These are phyloP conservation scores for Pythium plurisporium DNA, from an alignment of 352 stramenopile genomes.

Conservation along the genomic window DNA sequence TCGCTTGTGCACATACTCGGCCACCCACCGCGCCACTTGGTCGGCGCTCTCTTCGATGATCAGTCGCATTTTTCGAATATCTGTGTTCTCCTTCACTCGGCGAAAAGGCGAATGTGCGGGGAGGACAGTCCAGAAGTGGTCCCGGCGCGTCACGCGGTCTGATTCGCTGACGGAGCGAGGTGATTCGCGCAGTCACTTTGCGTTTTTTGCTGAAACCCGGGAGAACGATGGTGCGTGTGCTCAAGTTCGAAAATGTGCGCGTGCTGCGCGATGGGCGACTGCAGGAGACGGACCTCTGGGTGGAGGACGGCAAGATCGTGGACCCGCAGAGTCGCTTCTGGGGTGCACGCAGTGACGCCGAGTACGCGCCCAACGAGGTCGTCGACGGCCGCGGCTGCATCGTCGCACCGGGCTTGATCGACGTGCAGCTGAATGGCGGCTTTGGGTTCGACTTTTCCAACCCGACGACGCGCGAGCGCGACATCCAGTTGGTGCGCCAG, in stretches of 20 bases:
- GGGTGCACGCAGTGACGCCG: conserved; percentile 16
- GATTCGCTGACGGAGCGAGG: not conserved
- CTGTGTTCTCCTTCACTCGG: not conserved
- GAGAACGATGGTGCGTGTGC: conserved; percentile 8
- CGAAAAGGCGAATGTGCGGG: too few relatives aligned
- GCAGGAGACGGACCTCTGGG: conserved; percentile 39
- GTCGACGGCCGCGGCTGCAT: conserved; percentile 74
- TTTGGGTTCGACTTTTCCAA: conserved; percentile 87
- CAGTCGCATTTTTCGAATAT: conserved; percentile 49
- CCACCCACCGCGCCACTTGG: conserved; percentile 70
- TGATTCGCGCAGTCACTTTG: too few relatives aligned
- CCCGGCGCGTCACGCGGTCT: not conserved
- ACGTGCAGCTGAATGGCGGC: conserved; percentile 88
- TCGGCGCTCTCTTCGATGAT: conserved; percentile 80
- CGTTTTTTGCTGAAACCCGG: too few relatives aligned
- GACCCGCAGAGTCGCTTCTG: conserved; percentile 60
- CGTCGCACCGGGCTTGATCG: conserved; percentile 82
- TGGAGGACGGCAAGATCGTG: conserved; percentile 44
- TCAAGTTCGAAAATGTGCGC: conserved; percentile 62
- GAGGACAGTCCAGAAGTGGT: too few relatives aligned
- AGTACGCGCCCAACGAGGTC: conserved; percentile 38
- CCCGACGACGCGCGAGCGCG: conserved; percentile 30
- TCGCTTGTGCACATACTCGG: conserved; percentile 72
- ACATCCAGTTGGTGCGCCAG: conserved; percentile 46
- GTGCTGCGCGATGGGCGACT: conserved; percentile 44